Percentiles rank a stretch among this genome's conserved stretches.
Evolutionary conservation across 495 filamentous ascomycete genomes (phyloP).

Genomic region (Lasiosphaeria hispida): DNA sequence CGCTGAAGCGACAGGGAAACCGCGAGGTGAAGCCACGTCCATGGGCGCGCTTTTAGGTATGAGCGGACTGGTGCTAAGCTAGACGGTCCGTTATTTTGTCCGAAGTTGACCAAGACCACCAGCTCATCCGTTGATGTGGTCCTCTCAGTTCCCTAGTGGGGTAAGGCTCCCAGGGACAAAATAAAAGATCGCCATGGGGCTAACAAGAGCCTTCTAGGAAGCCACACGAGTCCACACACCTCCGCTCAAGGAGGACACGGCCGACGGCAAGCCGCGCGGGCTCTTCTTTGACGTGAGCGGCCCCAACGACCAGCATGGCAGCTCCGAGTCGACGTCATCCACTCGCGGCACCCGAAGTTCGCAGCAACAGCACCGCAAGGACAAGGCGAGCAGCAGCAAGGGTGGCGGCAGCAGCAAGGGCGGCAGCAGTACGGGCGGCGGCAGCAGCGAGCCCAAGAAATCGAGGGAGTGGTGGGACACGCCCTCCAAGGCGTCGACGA

Average conservation of each 20-base stretch:
- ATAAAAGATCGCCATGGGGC: too few relatives aligned
- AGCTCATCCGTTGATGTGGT: conserved; percentile 12
- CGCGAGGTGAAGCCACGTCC: neutral
- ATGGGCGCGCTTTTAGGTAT: neutral
- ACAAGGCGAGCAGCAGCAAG: conserved; percentile 2
- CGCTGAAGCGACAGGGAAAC: neutral
- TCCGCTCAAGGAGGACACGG: conserved; percentile 33
- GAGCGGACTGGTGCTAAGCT: neutral
- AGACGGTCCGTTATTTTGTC: too few relatives aligned
- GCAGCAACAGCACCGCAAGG: neutral
- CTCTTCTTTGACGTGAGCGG: conserved; percentile 50
- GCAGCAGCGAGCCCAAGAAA: neutral
- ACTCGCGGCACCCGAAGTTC: conserved; percentile 8
- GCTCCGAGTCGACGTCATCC: conserved; percentile 14
- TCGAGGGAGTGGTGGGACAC: conserved; percentile 24
- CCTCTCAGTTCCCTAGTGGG: conserved; percentile 24
- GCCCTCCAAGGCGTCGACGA: conserved; percentile 2
- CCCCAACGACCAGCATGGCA: conserved; percentile 1
- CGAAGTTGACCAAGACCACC: neutral
- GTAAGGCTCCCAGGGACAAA: conserved; percentile 8
- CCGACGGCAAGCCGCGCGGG: conserved; percentile 34
- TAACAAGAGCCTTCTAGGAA: conserved; percentile 32
- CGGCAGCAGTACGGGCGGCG: too few relatives aligned
- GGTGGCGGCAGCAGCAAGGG: too few relatives aligned
- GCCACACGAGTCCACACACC: conserved; percentile 49